Evolutionary conservation across 2,329 filamentous ascomycete genomes (phyloP), one percentile per base, ranked within the genome.

Genomic region (Fusarium sp.): DNA sequence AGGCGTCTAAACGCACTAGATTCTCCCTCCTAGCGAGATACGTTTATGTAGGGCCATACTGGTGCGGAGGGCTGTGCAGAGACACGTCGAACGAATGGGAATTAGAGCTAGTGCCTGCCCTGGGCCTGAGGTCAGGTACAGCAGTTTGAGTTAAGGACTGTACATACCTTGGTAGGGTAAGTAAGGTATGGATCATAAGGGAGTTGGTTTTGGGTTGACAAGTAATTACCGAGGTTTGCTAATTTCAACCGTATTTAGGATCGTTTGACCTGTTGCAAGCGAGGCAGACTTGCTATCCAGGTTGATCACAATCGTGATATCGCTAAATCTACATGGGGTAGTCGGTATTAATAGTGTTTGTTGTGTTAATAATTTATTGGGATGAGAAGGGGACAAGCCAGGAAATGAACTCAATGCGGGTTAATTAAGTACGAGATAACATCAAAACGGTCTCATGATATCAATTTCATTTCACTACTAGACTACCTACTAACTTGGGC

Each of bases 31-130:
- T 35, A 11, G 31, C 24, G 16, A 22, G 12, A 48, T 50, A 50
- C 55, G 61, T 33, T 47, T 33, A 42, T 26, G 59, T 44, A 57
- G 55, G 64, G 56, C 45, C 39, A 66, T 62, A 65, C 33, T 61
- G 60, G 69, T 66, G 63, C 58, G 57, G 68, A 76, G 75, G 75
- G 73, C 75, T 76, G 71, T 76, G 75, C 70, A 77, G 61, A 70
- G 72, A 77, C 69, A 76, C 71, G 73, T 77, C 51, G 70, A 75
- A 66, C 67, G 60, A 71, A 71, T 56, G 63, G 63, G 68, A 70
- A 58, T 41, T 48, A 63, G 48, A 71, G 59, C 51, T 57, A 54
- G 50, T 39, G 28, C n/a, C n/a, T 54, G 30, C 54, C 57, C 44
- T 47, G 44, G 44, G 44, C 44, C 22, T 35, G 38, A 55, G 16